Percentiles rank a stretch among this genome's conserved stretches.
Conservation (phyloP, 768 basidiomycete species). For the Auricularia cornea region DNA sequence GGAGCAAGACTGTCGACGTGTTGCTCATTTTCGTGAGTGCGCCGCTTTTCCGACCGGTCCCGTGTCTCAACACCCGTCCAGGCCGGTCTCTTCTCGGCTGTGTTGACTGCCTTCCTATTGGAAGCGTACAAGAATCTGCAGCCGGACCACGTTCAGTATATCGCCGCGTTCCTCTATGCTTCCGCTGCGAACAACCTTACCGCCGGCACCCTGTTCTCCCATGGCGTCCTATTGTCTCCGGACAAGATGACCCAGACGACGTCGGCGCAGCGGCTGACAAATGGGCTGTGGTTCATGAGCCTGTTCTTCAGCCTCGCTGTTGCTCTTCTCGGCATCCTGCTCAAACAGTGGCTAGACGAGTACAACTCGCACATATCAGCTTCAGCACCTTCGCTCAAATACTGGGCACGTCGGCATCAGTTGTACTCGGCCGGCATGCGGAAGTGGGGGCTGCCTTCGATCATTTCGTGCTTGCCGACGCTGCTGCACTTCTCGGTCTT, state of each 20-base stretch:
- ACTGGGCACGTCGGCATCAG: neutral
- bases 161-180: neutral
- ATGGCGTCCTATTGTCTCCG: neutral
- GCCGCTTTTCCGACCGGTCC: neutral
- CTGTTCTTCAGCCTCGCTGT: neutral
- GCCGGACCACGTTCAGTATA: neutral
- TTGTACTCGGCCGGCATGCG: neutral
- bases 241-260: neutral
- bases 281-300: neutral
- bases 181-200: neutral
- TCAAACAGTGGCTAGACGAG: neutral
- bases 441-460: neutral
- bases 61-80: neutral
- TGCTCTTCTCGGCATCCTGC: neutral
- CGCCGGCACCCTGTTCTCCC: neutral
- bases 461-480: neutral
- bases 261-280: neutral
- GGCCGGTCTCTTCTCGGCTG: neutral
- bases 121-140: neutral
- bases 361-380: neutral
- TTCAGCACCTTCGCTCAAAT: neutral
- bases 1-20: neutral
- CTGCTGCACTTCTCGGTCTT: neutral
- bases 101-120: neutral
- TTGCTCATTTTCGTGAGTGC: neutral